Base-by-base conservation (phyloP, 129 eudicot species). In the Flaveria bidentis region DNA sequence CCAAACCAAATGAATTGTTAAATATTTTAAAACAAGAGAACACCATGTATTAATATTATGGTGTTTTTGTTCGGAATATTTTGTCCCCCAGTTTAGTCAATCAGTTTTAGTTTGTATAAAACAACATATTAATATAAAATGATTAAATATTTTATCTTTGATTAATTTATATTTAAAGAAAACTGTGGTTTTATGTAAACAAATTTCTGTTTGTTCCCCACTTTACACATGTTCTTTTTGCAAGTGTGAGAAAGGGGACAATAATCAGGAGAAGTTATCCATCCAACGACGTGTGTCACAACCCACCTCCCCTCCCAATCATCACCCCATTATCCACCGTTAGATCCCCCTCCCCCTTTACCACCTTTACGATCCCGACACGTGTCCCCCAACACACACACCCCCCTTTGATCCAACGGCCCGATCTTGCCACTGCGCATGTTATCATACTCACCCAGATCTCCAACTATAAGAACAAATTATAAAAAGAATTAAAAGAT, bases 281-380 rank as follows among this genome's bases (percentile, higher is more conserved):
- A 75, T 82, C 85, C 85, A 77, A 73, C 80, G 85, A 84, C 85
- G 87, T 84, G 88, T 76, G 70, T 20, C 80, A 79, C 22, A 74
- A 58, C 73, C 73, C 84, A 67, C 74, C 69, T 72, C 77, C 55
- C 55, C 36, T 79, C 82, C 55, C 76, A 83, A 78, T 74, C 75
- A 79, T 73, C 74, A 67, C 68, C 8, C 52, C 63, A 66, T 53
- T 49, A 9, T 15, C 63, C 22, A 76, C 87, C 89, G 67, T 80
- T 41, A 20, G 82, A 76, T 83, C 30, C 65, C 46, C 26, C 68
- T 79, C 76, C 23, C 65, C 15, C 13, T 3, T 10, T 17, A 62
- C 17, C 33, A 45, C 65, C 67, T 25, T 39, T 17, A 13, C 23
- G 82, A 77, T 82, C 28, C n/a, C 2, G 74, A 63, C 91, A 85